phyloP scores from a whole-genome alignment of 352 stramenopile genomes.

The Phytophthora pseudosyringae region DNA sequence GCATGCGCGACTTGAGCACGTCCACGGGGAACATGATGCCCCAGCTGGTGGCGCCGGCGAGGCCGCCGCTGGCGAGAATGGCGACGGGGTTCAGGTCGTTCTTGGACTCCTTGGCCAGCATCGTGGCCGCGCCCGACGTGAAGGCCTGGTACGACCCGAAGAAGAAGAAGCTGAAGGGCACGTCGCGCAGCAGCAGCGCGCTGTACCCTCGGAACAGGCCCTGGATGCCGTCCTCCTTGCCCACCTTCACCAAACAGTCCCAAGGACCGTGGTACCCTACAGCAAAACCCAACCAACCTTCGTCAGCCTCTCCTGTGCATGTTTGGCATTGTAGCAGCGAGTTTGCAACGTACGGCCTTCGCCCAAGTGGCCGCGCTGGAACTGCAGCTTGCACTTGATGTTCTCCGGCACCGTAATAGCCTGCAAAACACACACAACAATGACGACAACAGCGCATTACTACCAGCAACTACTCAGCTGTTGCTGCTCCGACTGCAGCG shows the following conservation, averaged over 20 bases:
- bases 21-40: slow-evolving; percentile 88
- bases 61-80: slow-evolving; percentile 79
- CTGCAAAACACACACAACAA: slow-evolving; percentile 29
- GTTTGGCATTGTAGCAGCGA: not conserved
- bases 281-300: not conserved
- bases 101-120: slow-evolving; percentile 66
- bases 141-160: slow-evolving; percentile 86
- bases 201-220: slow-evolving; percentile 86
- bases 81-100: slow-evolving; percentile 73
- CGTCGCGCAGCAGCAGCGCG: slow-evolving; percentile 83
- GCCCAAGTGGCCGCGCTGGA: slow-evolving; percentile 68
- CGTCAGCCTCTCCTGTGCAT: not conserved
- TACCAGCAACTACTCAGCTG: not conserved
- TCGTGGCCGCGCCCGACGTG: slow-evolving; percentile 55
- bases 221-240: slow-evolving; percentile 59
- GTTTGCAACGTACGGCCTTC: slow-evolving; percentile 54
- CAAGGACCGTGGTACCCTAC: slow-evolving; percentile 67
- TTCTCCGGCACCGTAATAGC: slow-evolving; percentile 88
- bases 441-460: not conserved
- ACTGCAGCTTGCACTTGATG: slow-evolving; percentile 89
- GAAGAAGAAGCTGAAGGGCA: slow-evolving; percentile 93
- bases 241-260: slow-evolving; percentile 75
- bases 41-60: slow-evolving; percentile 84
- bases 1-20: slow-evolving; percentile 87
- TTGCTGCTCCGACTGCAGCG: not conserved